Evolutionary conservation across 2,329 filamentous ascomycete genomes (phyloP).

Genomic region (Xylariales sp.): DNA sequence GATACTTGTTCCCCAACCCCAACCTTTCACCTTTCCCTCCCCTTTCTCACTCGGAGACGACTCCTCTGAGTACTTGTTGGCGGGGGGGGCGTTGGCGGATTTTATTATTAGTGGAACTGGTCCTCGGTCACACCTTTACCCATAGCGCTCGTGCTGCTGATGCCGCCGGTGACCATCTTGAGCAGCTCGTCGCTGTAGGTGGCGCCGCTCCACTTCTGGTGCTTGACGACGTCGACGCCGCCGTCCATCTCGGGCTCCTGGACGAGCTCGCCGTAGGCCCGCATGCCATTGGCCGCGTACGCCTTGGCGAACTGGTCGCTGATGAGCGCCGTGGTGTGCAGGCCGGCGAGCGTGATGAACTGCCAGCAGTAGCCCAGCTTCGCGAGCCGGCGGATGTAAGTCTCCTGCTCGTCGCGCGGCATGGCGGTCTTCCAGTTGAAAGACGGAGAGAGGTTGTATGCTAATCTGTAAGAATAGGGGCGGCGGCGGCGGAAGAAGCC

Average conservation of each 20-base stretch:
- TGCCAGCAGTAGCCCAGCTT: conserved; percentile 97
- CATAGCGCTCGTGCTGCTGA: conserved; percentile 92
- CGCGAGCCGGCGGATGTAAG: conserved; percentile 89
- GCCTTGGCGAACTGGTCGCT: conserved; percentile 82
- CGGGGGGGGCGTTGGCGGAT: no score
- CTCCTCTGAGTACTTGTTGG: no score
- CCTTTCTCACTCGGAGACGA: no score
- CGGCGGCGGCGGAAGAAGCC: no score
- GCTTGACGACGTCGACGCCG: conserved; percentile 90
- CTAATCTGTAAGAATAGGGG: no score
- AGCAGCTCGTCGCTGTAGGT: conserved; percentile 91
- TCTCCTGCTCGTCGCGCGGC: conserved; percentile 88
- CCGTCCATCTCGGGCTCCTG: conserved; percentile 96
- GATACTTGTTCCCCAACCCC: no score
- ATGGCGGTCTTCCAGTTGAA: conserved; percentile 99
- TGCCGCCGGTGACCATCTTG: conserved; percentile 95
- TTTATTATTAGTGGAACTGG: conserved; percentile 66
- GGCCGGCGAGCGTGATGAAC: conserved; percentile 97
- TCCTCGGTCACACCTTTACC: conserved; percentile 97
- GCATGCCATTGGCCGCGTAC: conserved; percentile 81
- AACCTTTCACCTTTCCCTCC: no score
- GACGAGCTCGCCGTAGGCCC: conserved; percentile 93
- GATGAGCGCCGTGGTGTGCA: conserved; percentile 94
- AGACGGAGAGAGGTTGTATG: conserved; percentile 96
- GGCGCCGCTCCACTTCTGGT: conserved; percentile 98